These are phyloP conservation scores for Alnus rubra DNA, from an alignment of 306 rosid species.

Conservation along the genomic window DNA sequence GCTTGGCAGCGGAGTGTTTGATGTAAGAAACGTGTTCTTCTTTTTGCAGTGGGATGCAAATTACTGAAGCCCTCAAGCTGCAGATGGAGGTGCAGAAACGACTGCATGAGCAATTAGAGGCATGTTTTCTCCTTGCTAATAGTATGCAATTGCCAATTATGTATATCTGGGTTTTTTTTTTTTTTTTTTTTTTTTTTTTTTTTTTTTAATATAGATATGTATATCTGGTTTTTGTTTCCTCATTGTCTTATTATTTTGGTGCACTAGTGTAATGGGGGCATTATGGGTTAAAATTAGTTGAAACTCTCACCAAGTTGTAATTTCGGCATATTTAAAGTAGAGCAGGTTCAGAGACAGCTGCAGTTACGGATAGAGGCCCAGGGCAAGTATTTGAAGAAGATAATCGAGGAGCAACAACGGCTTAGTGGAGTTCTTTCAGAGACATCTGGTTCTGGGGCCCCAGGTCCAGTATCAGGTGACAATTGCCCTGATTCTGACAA, in stretches of 20 bases:
- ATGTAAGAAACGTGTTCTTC: constrained; percentile 15
- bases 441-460: constrained; percentile 49
- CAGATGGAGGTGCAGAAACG: constrained; percentile 99
- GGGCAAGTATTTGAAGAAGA: constrained; percentile 94
- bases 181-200: no score
- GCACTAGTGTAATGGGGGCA: neutral
- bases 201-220: neutral
- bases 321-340: constrained; percentile 10
- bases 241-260: neutral
- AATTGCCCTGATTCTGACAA: constrained; percentile 53
- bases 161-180: constrained; percentile 8
- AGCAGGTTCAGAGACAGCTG: constrained; percentile 97
- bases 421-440: constrained; percentile 82
- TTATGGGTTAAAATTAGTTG: neutral
- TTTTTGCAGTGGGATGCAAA: constrained; percentile 86
- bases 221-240: constrained; percentile 7
- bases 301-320: constrained; percentile 13
- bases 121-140: constrained; percentile 35
- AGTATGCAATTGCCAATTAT: constrained; percentile 4
- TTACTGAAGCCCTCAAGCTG: constrained; percentile 94
- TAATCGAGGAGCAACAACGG: constrained; percentile 95
- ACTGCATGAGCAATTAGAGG: constrained; percentile 97
- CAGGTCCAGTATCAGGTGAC: constrained; percentile 47
- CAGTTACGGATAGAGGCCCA: constrained; percentile 96
- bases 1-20: constrained; percentile 10